Percentiles rank a stretch among this genome's conserved stretches.
Evolutionary conservation across 2,329 filamentous ascomycete genomes (phyloP).

Genomic region (Monilinia polystroma): DNA sequence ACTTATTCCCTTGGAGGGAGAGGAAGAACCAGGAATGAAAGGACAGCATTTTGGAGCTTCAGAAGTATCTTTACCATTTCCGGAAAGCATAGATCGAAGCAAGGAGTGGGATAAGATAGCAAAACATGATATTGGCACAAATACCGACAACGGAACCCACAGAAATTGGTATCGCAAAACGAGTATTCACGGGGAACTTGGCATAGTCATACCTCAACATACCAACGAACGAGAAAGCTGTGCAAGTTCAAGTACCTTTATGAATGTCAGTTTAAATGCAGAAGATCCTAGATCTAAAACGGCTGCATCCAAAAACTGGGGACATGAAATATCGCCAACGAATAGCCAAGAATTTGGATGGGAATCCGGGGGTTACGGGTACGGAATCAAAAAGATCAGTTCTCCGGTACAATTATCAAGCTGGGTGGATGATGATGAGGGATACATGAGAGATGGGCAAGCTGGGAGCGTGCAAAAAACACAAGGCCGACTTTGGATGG

Average conservation of each 20-base stretch:
- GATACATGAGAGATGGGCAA: not conserved
- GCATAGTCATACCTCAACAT: not conserved
- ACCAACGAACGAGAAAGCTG: not conserved
- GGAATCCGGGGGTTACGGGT: no score
- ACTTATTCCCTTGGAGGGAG: not conserved
- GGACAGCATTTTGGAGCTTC: not conserved
- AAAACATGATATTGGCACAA: not conserved
- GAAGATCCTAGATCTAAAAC: not conserved
- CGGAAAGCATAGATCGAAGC: not conserved
- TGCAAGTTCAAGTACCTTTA: not conserved
- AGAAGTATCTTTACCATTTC: not conserved
- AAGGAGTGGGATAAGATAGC: not conserved
- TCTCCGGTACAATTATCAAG: not conserved
- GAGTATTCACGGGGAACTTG: not conserved
- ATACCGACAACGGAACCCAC: not conserved
- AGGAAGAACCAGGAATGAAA: not conserved
- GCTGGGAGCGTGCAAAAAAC: not conserved
- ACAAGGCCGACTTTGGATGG: not conserved
- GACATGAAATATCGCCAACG: no score
- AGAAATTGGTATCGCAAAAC: not conserved
- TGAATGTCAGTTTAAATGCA: not conserved
- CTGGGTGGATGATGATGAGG: not conserved
- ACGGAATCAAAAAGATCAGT: not conserved
- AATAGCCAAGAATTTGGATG: not conserved
- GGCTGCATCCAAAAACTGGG: not conserved